Evolutionary conservation across 805 yeast genomes (phyloP), one percentile per base, ranked within the genome.

Genomic region (Wickerhamiella cacticola): DNA sequence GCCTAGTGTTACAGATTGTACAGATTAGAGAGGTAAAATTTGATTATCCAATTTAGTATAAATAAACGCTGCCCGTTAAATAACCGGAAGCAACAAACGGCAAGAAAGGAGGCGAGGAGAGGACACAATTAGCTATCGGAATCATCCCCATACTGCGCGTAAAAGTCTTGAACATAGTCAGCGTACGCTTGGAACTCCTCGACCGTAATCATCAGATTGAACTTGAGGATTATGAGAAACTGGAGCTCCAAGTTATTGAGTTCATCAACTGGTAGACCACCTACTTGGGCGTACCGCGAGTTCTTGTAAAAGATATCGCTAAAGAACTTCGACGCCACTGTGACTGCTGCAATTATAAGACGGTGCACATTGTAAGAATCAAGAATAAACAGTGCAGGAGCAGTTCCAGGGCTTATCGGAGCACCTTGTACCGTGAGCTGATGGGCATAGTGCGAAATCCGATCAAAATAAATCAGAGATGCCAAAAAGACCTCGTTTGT

Each of bases 351-450:
- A 42, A 92, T 89, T 45, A 92, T 84, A 54, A 92, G 71, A 52
- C 99, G 73, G 66, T 92, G 99, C 53, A 92, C 87, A 63, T 92
- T 92, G 65, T 82, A 89, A 50, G 94, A 82, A 65, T 92, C 97
- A 88, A 92, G 85, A 8, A 89, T 95, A 63, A 92, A 88, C 51
- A 85, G 65, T 62, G 82, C 89, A 45, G 69, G 73, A 45, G 56
- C 62, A 62, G 45, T 57, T 51, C 48, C 51, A 7, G 31, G 47
- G 5, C 35, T 35, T 50, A 19, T 12, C 10, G 42, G 45, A 9
- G 29, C 49, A 12, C 43, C 50, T 41, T 39, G 51, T 34, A 49
- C 47, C 34, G 48, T 44, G 29, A 12, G 52, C 15, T 57, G 47
- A 53, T 83, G 82, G 38, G 92, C 86, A 52, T 84, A 73, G 59